Evolutionary conservation across 208 protist genomes (phyloP).

Genomic region (Strigomonas culicis): DNA sequence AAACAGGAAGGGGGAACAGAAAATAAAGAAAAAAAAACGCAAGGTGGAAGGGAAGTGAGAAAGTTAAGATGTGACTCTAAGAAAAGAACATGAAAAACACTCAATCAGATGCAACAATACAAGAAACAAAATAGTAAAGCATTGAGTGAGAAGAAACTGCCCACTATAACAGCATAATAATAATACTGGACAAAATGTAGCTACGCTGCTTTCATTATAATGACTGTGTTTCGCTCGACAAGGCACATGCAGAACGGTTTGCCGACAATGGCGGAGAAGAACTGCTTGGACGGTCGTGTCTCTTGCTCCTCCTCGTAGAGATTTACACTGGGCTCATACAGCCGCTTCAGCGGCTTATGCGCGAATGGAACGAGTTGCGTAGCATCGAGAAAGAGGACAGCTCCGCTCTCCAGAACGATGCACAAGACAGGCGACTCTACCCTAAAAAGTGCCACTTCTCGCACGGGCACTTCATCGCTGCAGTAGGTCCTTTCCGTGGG

Average conservation of each 20-base stretch:
- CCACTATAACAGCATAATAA: neutral
- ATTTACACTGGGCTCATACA: constrained; percentile 19
- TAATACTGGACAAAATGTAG: too few species aligned
- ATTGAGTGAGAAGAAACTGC: neutral
- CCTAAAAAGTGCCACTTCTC: constrained; percentile 42
- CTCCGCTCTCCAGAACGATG: constrained; percentile 67
- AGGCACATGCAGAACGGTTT: constrained; percentile 30
- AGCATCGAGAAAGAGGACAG: constrained; percentile 59
- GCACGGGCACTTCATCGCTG: constrained; percentile 50
- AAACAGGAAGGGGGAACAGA: neutral
- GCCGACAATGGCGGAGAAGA: constrained; percentile 19
- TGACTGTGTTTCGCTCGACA: constrained; percentile 54
- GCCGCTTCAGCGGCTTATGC: constrained; percentile 25
- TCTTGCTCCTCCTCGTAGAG: constrained; percentile 12
- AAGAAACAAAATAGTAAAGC: constrained; percentile 1
- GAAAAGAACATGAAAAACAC: too few species aligned
- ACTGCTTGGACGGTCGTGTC: constrained; percentile 9
- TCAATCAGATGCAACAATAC: too few species aligned
- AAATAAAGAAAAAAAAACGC: too few species aligned
- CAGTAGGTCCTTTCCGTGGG: constrained; percentile 28
- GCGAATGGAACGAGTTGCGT: constrained; percentile 49
- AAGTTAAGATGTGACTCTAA: too few species aligned
- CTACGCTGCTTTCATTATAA: constrained; percentile 37
- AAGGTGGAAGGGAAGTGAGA: too few species aligned
- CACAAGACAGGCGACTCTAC: constrained; percentile 45